Percentiles rank a stretch among this genome's conserved stretches.
These are phyloP conservation scores for Vicia faba DNA, from an alignment of 306 rosid genomes.

Conservation along the genomic window DNA sequence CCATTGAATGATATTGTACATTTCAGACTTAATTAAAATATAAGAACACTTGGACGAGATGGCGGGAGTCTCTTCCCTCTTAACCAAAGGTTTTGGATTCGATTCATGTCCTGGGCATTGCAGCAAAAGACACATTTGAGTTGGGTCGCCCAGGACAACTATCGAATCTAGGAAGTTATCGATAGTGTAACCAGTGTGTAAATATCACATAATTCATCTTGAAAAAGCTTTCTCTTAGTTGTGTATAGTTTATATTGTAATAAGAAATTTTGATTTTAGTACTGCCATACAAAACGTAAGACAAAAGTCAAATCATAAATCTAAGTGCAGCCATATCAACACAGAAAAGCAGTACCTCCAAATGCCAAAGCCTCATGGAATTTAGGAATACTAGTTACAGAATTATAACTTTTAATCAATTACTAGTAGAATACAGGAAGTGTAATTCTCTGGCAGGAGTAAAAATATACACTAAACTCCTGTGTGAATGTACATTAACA, in stretches of 20 bases:
- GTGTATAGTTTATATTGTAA: neutral
- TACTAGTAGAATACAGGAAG: conserved; percentile 13
- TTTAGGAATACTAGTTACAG: conserved; percentile 24
- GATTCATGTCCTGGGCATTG: too few relatives aligned
- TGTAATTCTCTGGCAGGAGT: conserved; percentile 32
- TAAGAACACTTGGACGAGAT: too few relatives aligned
- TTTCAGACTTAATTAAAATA: too few relatives aligned
- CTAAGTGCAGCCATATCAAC: neutral
- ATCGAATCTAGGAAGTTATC: too few relatives aligned
- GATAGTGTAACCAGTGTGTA: too few relatives aligned
- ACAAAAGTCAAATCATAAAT: conserved; percentile 16
- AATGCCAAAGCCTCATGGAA: conserved; percentile 12
- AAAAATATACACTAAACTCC: conserved; percentile 38
- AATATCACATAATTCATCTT: neutral
- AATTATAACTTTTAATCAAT: conserved; percentile 17
- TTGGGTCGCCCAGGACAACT: too few relatives aligned
- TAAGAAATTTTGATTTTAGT: neutral
- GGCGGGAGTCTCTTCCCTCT: too few relatives aligned
- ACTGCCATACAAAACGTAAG: neutral
- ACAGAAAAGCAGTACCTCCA: neutral
- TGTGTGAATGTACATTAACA: conserved; percentile 51
- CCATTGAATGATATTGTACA: too few relatives aligned
- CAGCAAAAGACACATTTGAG: too few relatives aligned
- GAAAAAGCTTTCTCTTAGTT: neutral
- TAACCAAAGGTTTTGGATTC: too few relatives aligned